Evolutionary conservation across 1,284 basidiomycete species (phyloP), one percentile per base, ranked within the genome.

Genomic region (Phenoliferia sp.): DNA sequence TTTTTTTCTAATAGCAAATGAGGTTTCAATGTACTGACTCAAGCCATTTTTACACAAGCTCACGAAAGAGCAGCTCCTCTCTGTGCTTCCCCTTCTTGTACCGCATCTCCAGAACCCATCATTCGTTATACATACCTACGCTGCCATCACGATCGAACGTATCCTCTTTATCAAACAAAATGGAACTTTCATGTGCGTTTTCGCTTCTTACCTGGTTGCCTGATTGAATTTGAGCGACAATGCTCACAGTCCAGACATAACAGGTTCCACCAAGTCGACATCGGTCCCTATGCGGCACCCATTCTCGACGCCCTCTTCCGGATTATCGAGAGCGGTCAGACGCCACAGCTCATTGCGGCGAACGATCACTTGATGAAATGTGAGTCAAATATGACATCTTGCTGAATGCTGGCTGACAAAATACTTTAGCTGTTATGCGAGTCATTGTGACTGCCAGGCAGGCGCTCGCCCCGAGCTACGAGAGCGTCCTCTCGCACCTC

Each of bases 291-390:
- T 73, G 90, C 93, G 3, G 84, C 87, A 29, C 83, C 84, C 58
- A 84, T 97, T 67, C 80, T 99, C 48, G 84, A 88, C 76, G 88
- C 88, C 3, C 81, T 97, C 3, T 85, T 99, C 73, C 80, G 81
- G 54, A 93, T 90, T 78, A 90, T 98, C 62, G 90, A 94, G 78
- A 81, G 83, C 50, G 90, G 88, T n/a, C 84, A 84, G 0, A 90
- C 91, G 1, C 88, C 95, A 0, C 92, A 97, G 78, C 96, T 96
- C 82, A 86, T 97, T 33, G 92, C 96, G 0, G 94, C 98, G 79
- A 99, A 99, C 77, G 95, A 99, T 78, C 92, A 96, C 80, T 82
- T 98, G 63, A 98, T 98, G 92, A 94, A 93, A 82, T 96, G 95
- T 92, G 78, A 29, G 28, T 4, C 29, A 10, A 0, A 0, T 33